Evolutionary conservation across 768 basidiomycete genomes (phyloP), one percentile per base, ranked within the genome.

Genomic region (Mycena maculata): DNA sequence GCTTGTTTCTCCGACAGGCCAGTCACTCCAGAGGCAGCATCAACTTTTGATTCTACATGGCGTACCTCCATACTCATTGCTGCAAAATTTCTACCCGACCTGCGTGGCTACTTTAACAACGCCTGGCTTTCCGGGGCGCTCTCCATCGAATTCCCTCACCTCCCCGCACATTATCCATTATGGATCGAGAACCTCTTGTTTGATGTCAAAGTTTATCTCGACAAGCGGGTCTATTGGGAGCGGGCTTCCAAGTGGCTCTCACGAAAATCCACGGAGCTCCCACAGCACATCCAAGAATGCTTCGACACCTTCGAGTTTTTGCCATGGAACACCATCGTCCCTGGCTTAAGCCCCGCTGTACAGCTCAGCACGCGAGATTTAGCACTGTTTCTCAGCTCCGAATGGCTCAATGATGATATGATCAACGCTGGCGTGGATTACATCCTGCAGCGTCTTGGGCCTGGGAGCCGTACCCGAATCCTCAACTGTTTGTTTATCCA

Each of bases 391-490:
- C 61, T 54, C 41, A 38, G 61, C 31, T 11, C 22, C 4, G 31
- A 36, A 9, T 63, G 61, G 61, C 52, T 63, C 7, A 55, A 63
- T 15, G 61, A 63, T 25, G 61, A 63, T 15, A 63, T 63, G 61
- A 53, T 63, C 41, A 63, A 63, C 12, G 31, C 61, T 2, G 61
- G 61, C 11, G 12, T 15, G 1, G 52, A 63, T 48, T 60, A 52
- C 28, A 60, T 60, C 4, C 23, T 60, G 39, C 60, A 20, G 20
- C 60, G 60, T 3, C 11, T 42, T 8, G 28, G 10, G 20, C 48
- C 48, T 9, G 52, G 44, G 15, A 63, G 61, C 20, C 52, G 52
- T 0, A 11, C 42, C 20, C 61, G 61, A 1, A 63, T 63, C 31
- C 42, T 54, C 16, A 63, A 63, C 22, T 63, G 61, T n/a, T n/a